Percentiles rank a stretch among this genome's conserved stretches.
Evolutionary conservation across 148 eudicot genomes (phyloP).

Genomic region (Camellia japonica): DNA sequence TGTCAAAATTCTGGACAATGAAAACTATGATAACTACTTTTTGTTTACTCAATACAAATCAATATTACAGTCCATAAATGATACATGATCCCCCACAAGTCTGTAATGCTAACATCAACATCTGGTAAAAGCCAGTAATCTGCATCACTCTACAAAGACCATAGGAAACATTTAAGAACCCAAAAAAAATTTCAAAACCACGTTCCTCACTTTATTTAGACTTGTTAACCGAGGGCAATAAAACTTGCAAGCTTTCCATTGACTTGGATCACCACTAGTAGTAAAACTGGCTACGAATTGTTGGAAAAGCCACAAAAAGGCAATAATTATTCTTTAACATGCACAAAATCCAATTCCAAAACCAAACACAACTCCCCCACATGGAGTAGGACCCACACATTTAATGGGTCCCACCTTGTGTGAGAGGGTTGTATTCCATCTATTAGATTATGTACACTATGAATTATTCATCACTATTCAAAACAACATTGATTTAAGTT

Average conservation of each 20-base stretch:
- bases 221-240: background rate
- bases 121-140: conserved; percentile 97
- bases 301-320: conserved; percentile 11
- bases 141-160: conserved; percentile 65
- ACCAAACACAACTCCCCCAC: too few relatives aligned
- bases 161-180: conserved; percentile 5
- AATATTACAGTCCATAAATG: too few relatives aligned
- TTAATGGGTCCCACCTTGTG: too few relatives aligned
- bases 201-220: background rate
- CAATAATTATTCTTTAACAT: background rate
- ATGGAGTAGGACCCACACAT: too few relatives aligned
- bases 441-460: too few relatives aligned
- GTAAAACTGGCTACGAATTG: background rate
- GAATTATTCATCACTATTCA: too few relatives aligned
- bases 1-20: too few relatives aligned
- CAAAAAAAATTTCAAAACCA: background rate
- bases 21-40: too few relatives aligned
- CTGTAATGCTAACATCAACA: conserved; percentile 81
- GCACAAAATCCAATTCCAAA: too few relatives aligned
- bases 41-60: too few relatives aligned
- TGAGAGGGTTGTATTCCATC: too few relatives aligned
- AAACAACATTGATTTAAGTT: background rate
- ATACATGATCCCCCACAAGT: conserved; percentile 60
- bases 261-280: background rate
- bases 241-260: background rate